Conservation (phyloP, 2,329 filamentous ascomycete species). For the Claviceps africana region DNA sequence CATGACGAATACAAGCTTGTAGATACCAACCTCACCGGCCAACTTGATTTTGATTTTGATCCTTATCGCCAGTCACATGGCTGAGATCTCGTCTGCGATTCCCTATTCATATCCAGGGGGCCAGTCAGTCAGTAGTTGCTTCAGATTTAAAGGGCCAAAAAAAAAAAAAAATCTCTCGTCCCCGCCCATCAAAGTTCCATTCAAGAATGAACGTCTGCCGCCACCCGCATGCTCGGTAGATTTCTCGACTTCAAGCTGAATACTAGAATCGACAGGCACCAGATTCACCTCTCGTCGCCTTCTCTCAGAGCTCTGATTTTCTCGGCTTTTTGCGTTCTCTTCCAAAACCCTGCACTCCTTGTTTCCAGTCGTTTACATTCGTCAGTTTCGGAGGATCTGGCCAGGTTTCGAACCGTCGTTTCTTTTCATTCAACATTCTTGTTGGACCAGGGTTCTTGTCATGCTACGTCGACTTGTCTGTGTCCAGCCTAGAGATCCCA, state of each 20-base stretch:
- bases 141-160: slow-evolving; percentile 7
- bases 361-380: background rate
- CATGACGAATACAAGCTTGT: slow-evolving; percentile 4
- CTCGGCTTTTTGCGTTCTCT: background rate
- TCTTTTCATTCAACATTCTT: background rate
- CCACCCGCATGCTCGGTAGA: slow-evolving; percentile 5
- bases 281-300: background rate
- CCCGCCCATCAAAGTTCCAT: slow-evolving; percentile 6
- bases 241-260: slow-evolving; percentile 8
- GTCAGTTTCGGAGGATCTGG: background rate
- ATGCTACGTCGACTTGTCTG: background rate
- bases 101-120: slow-evolving; percentile 1
- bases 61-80: slow-evolving; percentile 6
- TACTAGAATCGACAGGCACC: slow-evolving; percentile 1
- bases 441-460: background rate
- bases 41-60: slow-evolving; percentile 2
- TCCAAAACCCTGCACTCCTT: background rate
- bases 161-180: slow-evolving; percentile 8
- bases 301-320: background rate
- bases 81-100: slow-evolving; percentile 2
- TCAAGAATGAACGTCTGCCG: slow-evolving; percentile 6
- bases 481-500: background rate
- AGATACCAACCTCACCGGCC: slow-evolving; percentile 1
- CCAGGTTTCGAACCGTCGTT: background rate
- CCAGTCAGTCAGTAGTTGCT: slow-evolving; percentile 5